Evolutionary conservation across 2,329 filamentous ascomycete species (phyloP).

Genomic region (Macrophomina pseudophaseolina): DNA sequence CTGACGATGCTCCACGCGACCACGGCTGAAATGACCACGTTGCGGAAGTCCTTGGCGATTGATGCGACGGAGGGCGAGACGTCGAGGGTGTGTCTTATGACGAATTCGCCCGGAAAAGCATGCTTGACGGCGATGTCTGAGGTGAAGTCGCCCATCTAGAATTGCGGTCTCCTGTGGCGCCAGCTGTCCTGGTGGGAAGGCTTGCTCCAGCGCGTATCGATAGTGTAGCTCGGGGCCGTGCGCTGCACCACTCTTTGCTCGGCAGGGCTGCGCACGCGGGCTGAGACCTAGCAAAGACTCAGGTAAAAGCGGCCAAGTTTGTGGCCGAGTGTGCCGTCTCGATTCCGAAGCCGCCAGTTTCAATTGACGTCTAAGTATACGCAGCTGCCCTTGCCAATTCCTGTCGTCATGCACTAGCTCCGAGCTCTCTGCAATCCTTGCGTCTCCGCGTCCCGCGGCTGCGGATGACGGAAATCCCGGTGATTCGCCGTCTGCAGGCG

Average conservation of each 20-base stretch:
- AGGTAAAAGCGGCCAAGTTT: background rate
- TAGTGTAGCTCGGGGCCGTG: conserved; percentile 16
- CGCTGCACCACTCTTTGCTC: background rate
- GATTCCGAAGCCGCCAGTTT: background rate
- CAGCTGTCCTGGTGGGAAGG: conserved; percentile 17
- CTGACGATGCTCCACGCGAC: conserved; percentile 52
- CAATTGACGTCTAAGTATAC: background rate
- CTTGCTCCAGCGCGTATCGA: conserved; percentile 20
- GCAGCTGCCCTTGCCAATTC: background rate
- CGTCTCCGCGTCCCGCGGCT: conserved; percentile 15
- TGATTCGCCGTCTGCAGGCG: conserved; percentile 5
- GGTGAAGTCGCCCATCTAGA: conserved; percentile 19
- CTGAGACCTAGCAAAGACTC: background rate
- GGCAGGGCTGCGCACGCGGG: background rate
- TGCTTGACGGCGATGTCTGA: conserved; percentile 25
- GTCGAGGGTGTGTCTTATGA: conserved; percentile 58
- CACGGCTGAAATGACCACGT: conserved; percentile 56
- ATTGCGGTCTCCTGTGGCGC: conserved; percentile 18
- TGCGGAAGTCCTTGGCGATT: conserved; percentile 57
- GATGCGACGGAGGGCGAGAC: conserved; percentile 55
- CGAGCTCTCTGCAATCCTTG: conserved; percentile 22
- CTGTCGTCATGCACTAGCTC: conserved; percentile 19
- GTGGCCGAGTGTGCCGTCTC: background rate
- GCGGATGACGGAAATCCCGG: conserved; percentile 1
- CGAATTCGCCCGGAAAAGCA: conserved; percentile 33